phyloP scores from a whole-genome alignment of 148 eudicot genomes.

The Camellia granthamiana region DNA sequence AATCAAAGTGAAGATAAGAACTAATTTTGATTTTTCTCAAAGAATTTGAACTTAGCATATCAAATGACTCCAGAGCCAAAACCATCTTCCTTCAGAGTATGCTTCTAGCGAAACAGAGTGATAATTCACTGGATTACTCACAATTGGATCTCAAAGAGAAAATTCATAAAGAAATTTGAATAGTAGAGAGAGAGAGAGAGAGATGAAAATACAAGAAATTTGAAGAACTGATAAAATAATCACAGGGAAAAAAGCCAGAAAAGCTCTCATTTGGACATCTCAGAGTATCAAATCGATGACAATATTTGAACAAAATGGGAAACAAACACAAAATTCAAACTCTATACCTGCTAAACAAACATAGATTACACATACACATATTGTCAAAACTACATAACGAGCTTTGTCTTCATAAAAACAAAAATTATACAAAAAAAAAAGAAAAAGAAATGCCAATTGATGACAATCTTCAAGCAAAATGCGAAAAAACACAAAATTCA shows the following conservation, averaged over 20 bases:
- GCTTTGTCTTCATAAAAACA: too few species aligned
- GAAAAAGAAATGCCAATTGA: neutral
- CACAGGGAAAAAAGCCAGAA: neutral
- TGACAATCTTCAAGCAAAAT: too few species aligned
- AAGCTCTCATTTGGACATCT: neutral
- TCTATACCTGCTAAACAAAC: too few species aligned
- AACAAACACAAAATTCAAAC: neutral
- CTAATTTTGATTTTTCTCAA: neutral
- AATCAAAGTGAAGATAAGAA: neutral
- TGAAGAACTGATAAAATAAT: neutral
- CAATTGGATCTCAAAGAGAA: neutral
- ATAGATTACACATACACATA: too few species aligned
- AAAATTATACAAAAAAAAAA: constrained; percentile 4
- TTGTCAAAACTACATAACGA: too few species aligned
- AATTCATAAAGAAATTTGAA: too few species aligned
- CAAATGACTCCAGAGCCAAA: neutral
- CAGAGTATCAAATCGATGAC: neutral
- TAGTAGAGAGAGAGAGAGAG: too few species aligned
- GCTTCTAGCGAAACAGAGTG: neutral
- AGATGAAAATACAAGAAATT: too few species aligned
- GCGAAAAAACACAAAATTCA: too few species aligned
- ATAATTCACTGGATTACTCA: neutral
- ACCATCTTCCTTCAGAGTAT: neutral
- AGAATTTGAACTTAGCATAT: neutral
- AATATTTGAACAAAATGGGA: neutral